Base-by-base conservation (phyloP, 2,329 filamentous ascomycete species). In the Sporothrix luriei region DNA sequence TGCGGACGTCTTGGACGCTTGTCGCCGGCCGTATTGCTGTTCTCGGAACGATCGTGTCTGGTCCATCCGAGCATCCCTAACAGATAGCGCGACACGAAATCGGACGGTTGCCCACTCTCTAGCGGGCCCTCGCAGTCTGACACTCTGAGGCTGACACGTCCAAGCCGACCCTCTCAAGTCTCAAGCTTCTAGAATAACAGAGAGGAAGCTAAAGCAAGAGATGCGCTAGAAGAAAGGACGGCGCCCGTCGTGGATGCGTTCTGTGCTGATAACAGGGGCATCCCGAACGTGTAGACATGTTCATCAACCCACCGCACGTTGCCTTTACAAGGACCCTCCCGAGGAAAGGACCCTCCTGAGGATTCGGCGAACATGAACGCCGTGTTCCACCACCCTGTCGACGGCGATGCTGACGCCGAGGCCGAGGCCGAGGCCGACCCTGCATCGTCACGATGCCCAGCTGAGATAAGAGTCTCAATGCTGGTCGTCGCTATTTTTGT, bases 1-100 rank as follows among this genome's bases (percentile, higher is more conserved):
- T 13, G 57, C 57, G 13, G 43, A 46, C 57, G 57, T 13, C 57
- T 46, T 38, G 38, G 26, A 46, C 57, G 21, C 57, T 33, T 5
- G 33, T 6, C 33, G 33, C 33, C 55, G 38, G 57, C 57, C 21
- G 40, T 46, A 62, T 46, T 62, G 38, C 57, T 62, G 14, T 62
- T 62, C 38, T 62, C 43, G 57, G 55, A 38, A 62, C 26, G 57
- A 38, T 26, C 57, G 54, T 29, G 46, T 62, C 57, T 43, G 40
- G 40, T 43, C 40, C 10, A 3, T 14, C 40, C 9, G n/a, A n/a
- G n/a, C n/a, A n/a, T n/a, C n/a, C 55, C 33, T 33, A 61, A 46
- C 54, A 29, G 55, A 59, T 9, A 57, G 26, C 16, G 10, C n/a
- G 26, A 6, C 2, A 1, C 26, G 38, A 33, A 57, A 19, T 59